A percentile compares a stretch with the other conserved stretches of the same genome.
Conservation (phyloP, 2,329 filamentous ascomycete species). For the Cryphonectria radicalis region DNA sequence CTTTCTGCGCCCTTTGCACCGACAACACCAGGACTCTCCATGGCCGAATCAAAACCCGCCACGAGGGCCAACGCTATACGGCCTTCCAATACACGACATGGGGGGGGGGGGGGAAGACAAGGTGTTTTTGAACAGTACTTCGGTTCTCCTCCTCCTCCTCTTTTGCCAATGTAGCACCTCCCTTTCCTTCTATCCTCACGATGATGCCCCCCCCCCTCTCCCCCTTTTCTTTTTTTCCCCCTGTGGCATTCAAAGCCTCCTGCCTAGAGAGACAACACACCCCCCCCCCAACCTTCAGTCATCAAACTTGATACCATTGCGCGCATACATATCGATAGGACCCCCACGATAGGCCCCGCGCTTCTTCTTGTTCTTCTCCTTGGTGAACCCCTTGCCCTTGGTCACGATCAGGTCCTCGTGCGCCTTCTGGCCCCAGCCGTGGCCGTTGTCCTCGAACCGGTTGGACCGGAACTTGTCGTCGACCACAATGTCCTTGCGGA, state of each 20-base stretch:
- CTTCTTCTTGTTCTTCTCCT: constrained; percentile 99
- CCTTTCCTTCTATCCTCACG: neutral
- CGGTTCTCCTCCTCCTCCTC: neutral
- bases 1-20: neutral
- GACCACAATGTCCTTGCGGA: constrained; percentile 69
- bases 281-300: constrained; percentile 60
- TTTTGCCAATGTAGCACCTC: too few species aligned
- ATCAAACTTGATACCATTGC: constrained; percentile 93
- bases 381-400: constrained; percentile 95
- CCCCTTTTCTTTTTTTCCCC: neutral
- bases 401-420: constrained; percentile 88
- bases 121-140: neutral
- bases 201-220: too few species aligned
- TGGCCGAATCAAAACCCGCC: neutral
- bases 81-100: neutral
- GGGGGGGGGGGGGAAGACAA: neutral
- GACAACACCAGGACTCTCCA: neutral
- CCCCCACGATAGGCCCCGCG: constrained; percentile 89
- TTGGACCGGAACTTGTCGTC: constrained; percentile 77
- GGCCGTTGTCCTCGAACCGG: constrained; percentile 67
- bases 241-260: neutral
- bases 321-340: constrained; percentile 77
- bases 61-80: neutral
- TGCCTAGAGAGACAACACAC: neutral
- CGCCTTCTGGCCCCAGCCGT: constrained; percentile 88